Evolutionary conservation across 116 monocot genomes (phyloP).

Genomic region (Papilionanthe hybrid): DNA sequence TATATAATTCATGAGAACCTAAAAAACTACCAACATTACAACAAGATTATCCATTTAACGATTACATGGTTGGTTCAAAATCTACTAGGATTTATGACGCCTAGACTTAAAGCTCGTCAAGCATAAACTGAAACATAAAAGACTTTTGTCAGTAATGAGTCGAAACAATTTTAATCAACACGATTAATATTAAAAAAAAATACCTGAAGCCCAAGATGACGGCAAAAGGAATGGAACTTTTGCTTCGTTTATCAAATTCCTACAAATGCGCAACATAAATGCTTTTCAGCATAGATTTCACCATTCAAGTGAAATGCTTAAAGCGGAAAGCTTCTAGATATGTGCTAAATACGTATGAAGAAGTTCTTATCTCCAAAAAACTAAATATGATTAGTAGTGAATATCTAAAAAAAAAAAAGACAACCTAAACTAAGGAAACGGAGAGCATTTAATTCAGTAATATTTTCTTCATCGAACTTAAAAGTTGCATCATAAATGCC

Average conservation of each 20-base stretch:
- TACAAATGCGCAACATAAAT: background rate
- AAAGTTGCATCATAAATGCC: slow-evolving; percentile 7
- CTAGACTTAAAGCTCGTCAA: background rate
- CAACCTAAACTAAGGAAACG: background rate
- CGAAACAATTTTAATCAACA: background rate
- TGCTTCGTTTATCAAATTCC: slow-evolving; percentile 3
- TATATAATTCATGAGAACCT: background rate
- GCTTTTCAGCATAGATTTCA: slow-evolving; percentile 12
- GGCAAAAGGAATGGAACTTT: background rate
- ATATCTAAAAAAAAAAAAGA: background rate
- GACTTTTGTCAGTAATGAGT: background rate
- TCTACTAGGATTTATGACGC: background rate
- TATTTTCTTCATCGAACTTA: background rate
- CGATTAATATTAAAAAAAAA: background rate
- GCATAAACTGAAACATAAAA: background rate
- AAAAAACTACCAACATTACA: background rate
- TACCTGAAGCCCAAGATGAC: slow-evolving; percentile 10
- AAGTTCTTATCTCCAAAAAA: background rate
- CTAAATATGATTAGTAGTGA: background rate
- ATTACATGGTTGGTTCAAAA: background rate
- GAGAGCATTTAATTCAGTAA: background rate
- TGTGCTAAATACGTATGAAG: background rate
- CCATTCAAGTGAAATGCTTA: slow-evolving; percentile 5
- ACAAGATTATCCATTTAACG: background rate
- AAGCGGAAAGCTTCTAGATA: slow-evolving; percentile 1